phyloP scores from a whole-genome alignment of 441 rosid genomes.

The Mallotus repandus region DNA sequence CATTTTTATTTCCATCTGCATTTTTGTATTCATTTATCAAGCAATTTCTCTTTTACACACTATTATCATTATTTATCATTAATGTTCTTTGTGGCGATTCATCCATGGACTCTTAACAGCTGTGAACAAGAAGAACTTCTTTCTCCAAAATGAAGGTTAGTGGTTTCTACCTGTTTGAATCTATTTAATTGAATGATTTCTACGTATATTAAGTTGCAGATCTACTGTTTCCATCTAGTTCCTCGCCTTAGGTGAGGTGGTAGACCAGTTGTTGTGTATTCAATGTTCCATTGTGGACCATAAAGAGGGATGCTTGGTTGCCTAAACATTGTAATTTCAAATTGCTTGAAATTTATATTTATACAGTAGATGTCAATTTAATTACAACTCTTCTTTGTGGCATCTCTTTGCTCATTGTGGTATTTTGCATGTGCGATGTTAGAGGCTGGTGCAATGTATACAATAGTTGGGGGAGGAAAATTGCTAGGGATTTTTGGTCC shows the following conservation, averaged over 20 bases:
- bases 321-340: not conserved
- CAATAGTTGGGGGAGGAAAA: not conserved
- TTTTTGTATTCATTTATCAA: not conserved
- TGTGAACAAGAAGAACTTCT: conserved; percentile 13
- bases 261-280: not conserved
- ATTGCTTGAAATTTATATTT: not conserved
- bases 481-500: too few relatives aligned
- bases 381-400: not conserved
- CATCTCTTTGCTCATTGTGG: not conserved
- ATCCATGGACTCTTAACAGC: conserved; percentile 7
- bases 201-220: not conserved
- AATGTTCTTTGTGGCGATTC: not conserved
- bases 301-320: not conserved
- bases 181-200: conserved; percentile 1
- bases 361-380: not conserved
- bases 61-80: conserved; percentile 2
- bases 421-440: not conserved
- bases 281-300: not conserved
- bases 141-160: not conserved
- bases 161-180: not conserved
- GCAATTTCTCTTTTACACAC: not conserved
- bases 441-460: not conserved
- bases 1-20: not conserved
- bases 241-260: too few relatives aligned
- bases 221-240: not conserved